A percentile compares a stretch with the other conserved stretches of the same genome.
These are phyloP conservation scores for Suzukiozyma palmioleophila DNA, from an alignment of 1,139 yeast genomes.

Conservation along the genomic window DNA sequence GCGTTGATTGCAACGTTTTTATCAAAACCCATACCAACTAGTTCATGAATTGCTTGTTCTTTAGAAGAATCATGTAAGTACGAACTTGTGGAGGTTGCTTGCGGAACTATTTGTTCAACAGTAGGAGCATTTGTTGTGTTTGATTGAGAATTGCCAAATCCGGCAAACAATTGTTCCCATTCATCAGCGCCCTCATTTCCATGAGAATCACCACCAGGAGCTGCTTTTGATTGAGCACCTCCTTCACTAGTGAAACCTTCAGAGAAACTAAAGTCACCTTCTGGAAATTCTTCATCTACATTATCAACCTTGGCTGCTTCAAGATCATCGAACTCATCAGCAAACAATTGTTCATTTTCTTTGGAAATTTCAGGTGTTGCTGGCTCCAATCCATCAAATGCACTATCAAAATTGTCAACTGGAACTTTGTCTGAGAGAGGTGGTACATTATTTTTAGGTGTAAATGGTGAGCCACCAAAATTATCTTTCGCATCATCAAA, in stretches of 20 bases:
- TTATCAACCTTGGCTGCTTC: slow-evolving; percentile 43
- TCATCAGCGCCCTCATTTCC: slow-evolving; percentile 53
- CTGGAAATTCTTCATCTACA: slow-evolving; percentile 20
- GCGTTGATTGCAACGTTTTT: slow-evolving; percentile 63
- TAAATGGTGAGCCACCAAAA: slow-evolving; percentile 17
- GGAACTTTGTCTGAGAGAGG: slow-evolving; percentile 4
- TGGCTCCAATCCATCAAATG: slow-evolving; percentile 38
- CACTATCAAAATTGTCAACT: slow-evolving; percentile 30
- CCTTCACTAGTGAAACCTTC: slow-evolving; percentile 40
- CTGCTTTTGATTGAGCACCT: slow-evolving; percentile 24
- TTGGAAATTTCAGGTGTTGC: slow-evolving; percentile 25
- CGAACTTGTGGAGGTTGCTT: background rate
- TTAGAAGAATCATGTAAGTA: slow-evolving; percentile 7
- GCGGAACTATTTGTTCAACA: background rate
- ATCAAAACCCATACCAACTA: slow-evolving; percentile 87
- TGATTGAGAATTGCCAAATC: slow-evolving; percentile 62
- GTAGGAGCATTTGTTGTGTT: slow-evolving; percentile 1
- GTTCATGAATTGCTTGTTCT: slow-evolving; percentile 50
- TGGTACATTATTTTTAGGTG: slow-evolving; percentile 7
- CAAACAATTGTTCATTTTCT: slow-evolving; percentile 28
- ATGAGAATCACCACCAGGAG: slow-evolving; percentile 11
- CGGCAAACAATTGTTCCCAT: slow-evolving; percentile 94
- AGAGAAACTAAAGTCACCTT: slow-evolving; percentile 23
- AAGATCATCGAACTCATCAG: slow-evolving; percentile 34
- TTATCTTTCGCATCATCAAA: slow-evolving; percentile 42